Evolutionary conservation across 345 rosid species (phyloP), one percentile per base, ranked within the genome.

Genomic region (Aquilaria malaccensis): DNA sequence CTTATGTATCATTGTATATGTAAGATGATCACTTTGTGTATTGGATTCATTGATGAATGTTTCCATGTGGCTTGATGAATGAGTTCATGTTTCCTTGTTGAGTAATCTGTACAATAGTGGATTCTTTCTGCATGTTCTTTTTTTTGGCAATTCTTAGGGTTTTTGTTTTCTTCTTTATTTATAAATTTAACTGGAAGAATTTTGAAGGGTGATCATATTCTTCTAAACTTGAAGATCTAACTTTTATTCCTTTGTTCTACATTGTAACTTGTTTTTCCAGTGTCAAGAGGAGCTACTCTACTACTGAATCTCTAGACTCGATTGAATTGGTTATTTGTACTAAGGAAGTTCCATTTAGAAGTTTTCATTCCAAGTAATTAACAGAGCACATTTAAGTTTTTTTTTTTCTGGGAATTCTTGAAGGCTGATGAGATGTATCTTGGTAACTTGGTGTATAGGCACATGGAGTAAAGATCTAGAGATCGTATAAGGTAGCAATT

Each of bases 171-270:
- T 60, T 72, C 52, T 32, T 58, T 63, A 3, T 65, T 45, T 41
- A 49, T 49, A 55, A 59, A 50, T 61, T 52, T 37, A 37, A 37
- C 7, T 37, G 43, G 43, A 9, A 2, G 6, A 37, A 37, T 37
- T 37, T 37, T 37, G 5, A 37, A 37, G 43, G 43, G 43, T 3
- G 7, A 4, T 37, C 0, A 4, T 37, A 0, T 37, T 37, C 7
- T 9, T 37, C 43, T 9, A 9, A 37, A 9, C 5, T 37, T 71
- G 55, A 67, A 69, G 79, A 78, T 78, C 77, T 58, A 60, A 65
- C 45, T 62, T 59, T 47, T 13, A 30, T 55, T 56, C 32, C 59
- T 29, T 37, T 53, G 22, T 45, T 13, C 6, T 31, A 10, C 58
- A 69, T 64, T 51, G 54, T 58, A 64, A n/a, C 15, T 58, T 57